A percentile compares a stretch with the other conserved stretches of the same genome.
Conservation (phyloP, 495 filamentous ascomycete species). For the Penicillium pulvis region DNA sequence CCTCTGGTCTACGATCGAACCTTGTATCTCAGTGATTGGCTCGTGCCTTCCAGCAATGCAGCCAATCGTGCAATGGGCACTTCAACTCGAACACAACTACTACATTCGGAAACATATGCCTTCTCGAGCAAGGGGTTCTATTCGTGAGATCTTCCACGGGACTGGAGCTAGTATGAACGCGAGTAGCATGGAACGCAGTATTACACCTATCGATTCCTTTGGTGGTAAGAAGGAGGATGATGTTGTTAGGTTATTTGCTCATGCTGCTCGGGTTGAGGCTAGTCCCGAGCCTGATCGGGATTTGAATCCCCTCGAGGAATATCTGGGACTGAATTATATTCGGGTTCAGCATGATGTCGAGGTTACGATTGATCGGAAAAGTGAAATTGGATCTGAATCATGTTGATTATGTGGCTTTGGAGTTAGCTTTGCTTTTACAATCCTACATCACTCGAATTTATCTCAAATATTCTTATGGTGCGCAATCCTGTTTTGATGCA, state of each 20-base stretch:
- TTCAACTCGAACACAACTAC: constrained; percentile 13
- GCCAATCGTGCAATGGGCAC: constrained; percentile 20
- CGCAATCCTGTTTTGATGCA: not conserved
- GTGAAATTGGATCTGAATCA: not conserved
- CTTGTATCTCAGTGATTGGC: constrained; percentile 44
- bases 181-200: not conserved
- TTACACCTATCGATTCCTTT: not conserved
- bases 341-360: constrained; percentile 21
- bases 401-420: not conserved
- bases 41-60: constrained; percentile 37
- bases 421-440: no score
- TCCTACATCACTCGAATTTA: no score
- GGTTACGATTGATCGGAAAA: constrained; percentile 6
- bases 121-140: not conserved
- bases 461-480: no score
- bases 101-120: constrained; percentile 2
- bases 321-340: constrained; percentile 20
- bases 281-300: not conserved
- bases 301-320: constrained; percentile 11
- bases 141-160: not conserved
- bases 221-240: constrained; percentile 10
- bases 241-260: constrained; percentile 8
- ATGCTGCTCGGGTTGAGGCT: constrained; percentile 2
- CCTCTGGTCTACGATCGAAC: constrained; percentile 50
- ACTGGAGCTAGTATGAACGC: not conserved